Evolutionary conservation across 2,329 filamentous ascomycete genomes (phyloP).

Genomic region (Curvularia eragrostidis): DNA sequence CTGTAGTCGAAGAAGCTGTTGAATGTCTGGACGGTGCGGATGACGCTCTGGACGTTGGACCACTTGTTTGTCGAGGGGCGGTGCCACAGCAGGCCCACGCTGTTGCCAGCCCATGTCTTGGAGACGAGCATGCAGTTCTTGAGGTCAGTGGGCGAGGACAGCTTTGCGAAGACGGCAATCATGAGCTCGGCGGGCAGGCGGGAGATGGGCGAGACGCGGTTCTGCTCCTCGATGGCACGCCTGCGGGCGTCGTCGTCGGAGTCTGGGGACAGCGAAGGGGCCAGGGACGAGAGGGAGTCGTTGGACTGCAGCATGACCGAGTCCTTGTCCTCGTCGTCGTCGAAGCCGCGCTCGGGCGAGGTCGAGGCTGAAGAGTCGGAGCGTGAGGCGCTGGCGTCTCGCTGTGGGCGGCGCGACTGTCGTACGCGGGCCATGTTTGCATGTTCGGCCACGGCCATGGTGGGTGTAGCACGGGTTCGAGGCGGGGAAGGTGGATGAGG

Average conservation of each 20-base stretch:
- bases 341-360: conserved; percentile 76
- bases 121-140: conserved; percentile 92
- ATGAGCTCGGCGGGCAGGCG: conserved; percentile 92
- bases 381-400: conserved; percentile 45
- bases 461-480: conserved; percentile 3
- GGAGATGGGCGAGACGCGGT: conserved; percentile 78
- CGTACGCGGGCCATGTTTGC: conserved; percentile 10
- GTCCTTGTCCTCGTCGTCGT: conserved; percentile 93
- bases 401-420: conserved; percentile 36
- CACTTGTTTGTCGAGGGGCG: conserved; percentile 89
- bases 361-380: conserved; percentile 70
- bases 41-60: conserved; percentile 80
- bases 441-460: conserved; percentile 18
- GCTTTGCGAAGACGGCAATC: conserved; percentile 87
- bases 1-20: conserved; percentile 88
- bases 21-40: conserved; percentile 73
- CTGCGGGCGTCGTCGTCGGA: conserved; percentile 70
- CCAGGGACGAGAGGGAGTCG: conserved; percentile 91
- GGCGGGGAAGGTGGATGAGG: neutral
- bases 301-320: conserved; percentile 84
- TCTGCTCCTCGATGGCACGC: conserved; percentile 65
- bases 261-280: conserved; percentile 79
- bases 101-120: conserved; percentile 89
- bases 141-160: conserved; percentile 77
- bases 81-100: conserved; percentile 94